phyloP scores from a whole-genome alignment of 441 rosid species.

The Melastoma candidum region DNA sequence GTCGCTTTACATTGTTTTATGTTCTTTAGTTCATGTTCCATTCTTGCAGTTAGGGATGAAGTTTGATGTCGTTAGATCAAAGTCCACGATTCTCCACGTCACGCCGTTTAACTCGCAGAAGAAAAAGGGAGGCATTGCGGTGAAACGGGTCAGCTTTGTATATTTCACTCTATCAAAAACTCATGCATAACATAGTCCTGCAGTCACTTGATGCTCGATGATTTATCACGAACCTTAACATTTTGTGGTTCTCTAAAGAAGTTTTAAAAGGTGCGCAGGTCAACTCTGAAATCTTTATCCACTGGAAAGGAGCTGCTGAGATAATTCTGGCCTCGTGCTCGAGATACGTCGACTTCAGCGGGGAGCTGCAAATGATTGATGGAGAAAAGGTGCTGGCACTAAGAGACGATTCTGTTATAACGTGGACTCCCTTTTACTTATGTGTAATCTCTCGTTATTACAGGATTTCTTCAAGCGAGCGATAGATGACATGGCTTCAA shows the following conservation, averaged over 20 bases:
- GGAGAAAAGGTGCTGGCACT: conserved; percentile 13
- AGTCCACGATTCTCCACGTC: conserved; percentile 70
- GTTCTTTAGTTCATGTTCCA: no score
- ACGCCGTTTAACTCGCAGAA: conserved; percentile 96
- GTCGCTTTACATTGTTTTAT: no score
- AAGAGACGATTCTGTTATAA: neutral
- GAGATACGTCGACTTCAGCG: conserved; percentile 13
- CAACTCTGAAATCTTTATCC: conserved; percentile 3
- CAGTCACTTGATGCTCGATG: no score
- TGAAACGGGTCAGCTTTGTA: conserved; percentile 36
- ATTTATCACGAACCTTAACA: no score
- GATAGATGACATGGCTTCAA: conserved; percentile 39
- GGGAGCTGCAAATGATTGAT: conserved; percentile 11
- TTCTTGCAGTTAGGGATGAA: no score
- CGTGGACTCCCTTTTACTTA: no score
- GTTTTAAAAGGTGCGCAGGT: no score
- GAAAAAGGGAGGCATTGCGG: conserved; percentile 96
- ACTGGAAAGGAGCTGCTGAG: conserved; percentile 57
- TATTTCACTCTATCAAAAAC: no score
- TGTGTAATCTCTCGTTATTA: no score
- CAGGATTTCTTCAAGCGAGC: conserved; percentile 6
- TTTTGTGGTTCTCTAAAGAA: no score
- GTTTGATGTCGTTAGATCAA: conserved; percentile 33
- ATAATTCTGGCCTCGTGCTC: conserved; percentile 36
- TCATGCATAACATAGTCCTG: no score